Percentiles rank a stretch among this genome's conserved stretches.
phyloP scores from a whole-genome alignment of 768 basidiomycete genomes.

The Leccinum olivaceopallidum region DNA sequence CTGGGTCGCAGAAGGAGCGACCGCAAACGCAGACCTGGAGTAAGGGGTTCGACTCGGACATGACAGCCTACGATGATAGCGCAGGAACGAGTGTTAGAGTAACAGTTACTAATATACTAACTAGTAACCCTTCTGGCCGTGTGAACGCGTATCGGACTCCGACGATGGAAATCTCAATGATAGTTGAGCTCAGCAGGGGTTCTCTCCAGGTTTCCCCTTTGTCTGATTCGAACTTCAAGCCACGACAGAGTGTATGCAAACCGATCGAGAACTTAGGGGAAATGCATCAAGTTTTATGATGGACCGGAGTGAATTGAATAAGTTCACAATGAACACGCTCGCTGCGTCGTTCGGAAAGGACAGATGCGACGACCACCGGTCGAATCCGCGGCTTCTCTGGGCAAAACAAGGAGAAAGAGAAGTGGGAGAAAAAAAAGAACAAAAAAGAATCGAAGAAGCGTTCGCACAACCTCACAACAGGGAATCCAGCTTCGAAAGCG shows the following conservation, averaged over 20 bases:
- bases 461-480: conserved; percentile 35
- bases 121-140: too few species aligned
- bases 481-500: conserved; percentile 90
- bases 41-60: too few species aligned
- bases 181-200: too few species aligned
- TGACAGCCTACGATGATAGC: too few species aligned
- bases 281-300: not conserved
- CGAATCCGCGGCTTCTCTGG: not conserved
- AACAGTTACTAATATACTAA: too few species aligned
- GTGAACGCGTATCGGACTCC: too few species aligned
- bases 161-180: too few species aligned
- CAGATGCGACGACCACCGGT: not conserved
- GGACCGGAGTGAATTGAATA: not conserved
- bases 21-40: too few species aligned
- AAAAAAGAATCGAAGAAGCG: not conserved
- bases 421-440: not conserved
- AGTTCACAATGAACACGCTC: not conserved
- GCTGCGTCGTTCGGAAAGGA: not conserved
- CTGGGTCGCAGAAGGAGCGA: too few species aligned
- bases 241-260: not conserved
- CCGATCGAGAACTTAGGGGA: not conserved
- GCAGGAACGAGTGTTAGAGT: too few species aligned
- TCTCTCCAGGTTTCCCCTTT: too few species aligned
- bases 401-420: not conserved
- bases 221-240: not conserved